phyloP scores from a whole-genome alignment of 306 rosid species.

The Corylus americana region DNA sequence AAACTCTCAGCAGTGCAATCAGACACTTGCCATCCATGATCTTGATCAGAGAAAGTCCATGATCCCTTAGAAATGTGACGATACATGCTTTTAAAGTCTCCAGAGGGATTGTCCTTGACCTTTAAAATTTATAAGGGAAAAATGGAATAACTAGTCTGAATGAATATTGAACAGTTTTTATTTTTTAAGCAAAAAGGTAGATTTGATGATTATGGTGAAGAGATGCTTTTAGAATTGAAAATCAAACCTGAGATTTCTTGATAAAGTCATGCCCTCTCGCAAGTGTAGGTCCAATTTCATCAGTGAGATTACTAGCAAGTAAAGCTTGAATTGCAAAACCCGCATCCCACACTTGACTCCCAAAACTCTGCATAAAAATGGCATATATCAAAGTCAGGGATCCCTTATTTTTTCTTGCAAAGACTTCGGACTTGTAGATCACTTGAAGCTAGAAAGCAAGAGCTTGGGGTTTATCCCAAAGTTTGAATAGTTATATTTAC shows the following conservation, averaged over 20 bases:
- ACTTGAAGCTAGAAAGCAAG: not conserved
- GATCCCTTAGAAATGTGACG: constrained; percentile 82
- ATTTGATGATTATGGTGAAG: too few species aligned
- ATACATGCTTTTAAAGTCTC: constrained; percentile 57
- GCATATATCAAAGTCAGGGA: not conserved
- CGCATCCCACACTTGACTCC: constrained; percentile 46
- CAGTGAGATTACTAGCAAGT: constrained; percentile 42
- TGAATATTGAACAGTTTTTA: too few species aligned
- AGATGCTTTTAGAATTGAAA: too few species aligned
- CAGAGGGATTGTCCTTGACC: too few species aligned
- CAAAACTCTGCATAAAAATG: constrained; percentile 40
- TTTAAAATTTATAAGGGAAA: constrained; percentile 17
- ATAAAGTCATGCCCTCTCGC: constrained; percentile 62
- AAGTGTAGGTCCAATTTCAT: constrained; percentile 53
- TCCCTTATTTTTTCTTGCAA: not conserved
- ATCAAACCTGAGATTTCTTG: constrained; percentile 24
- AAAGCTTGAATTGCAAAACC: too few species aligned
- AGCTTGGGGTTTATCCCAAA: not conserved
- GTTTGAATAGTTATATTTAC: not conserved
- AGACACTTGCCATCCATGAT: constrained; percentile 90
- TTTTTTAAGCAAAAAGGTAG: too few species aligned
- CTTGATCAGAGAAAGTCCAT: constrained; percentile 79
- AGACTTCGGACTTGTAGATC: not conserved
- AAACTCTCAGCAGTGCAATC: constrained; percentile 79
- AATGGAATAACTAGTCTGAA: not conserved